Evolutionary conservation across 257 asterid genomes (phyloP), one percentile per base, ranked within the genome.

Genomic region (Phtheirospermum japonicum): DNA sequence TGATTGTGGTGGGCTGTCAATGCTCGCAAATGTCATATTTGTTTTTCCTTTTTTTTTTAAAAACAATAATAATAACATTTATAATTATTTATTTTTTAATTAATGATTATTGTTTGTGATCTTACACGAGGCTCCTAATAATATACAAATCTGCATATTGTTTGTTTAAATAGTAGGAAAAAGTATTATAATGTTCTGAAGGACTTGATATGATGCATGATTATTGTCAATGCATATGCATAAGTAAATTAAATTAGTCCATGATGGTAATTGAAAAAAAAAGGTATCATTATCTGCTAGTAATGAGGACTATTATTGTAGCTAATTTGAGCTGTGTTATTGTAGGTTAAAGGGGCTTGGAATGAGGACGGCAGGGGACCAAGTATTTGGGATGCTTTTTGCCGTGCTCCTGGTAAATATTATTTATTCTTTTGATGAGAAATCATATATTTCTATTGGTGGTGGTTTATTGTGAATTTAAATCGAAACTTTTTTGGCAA

Each of bases 331-430:
- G 59, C 18, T 34, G 39, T 61, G 59, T n/a, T n/a, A n/a, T n/a
- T 68, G 58, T 53, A 77, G 85, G 83, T 74, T 64, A 83, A 80
- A 75, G 86, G 86, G 49, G 83, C 80, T 26, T 71, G 63, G 37
- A 69, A 69, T 61, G 80, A 72, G 69, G 85, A 72, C 63, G 83
- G 83, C 18, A 75, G 71, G 71, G 89, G 85, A n/a, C 77, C 76
- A 36, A 75, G 78, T 68, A 79, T 79, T 42, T 82, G 85, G 83
- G 85, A 79, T 77, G 79, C 73, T 32, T 82, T 77, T 67, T 71
- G 78, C 10, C 80, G 42, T 42, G 20, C 56, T 65, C 82, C 79
- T 54, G 89, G 89, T 82, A 54, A 43, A 52, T 67, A 20, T 18
- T 45, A 13, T 5, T 14, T 20, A 12, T 14, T n/a, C n/a, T n/a